A percentile compares a stretch with the other conserved stretches of the same genome.
phyloP scores from a whole-genome alignment of 2,329 filamentous ascomycete species.

The Diaporthe caulivora region DNA sequence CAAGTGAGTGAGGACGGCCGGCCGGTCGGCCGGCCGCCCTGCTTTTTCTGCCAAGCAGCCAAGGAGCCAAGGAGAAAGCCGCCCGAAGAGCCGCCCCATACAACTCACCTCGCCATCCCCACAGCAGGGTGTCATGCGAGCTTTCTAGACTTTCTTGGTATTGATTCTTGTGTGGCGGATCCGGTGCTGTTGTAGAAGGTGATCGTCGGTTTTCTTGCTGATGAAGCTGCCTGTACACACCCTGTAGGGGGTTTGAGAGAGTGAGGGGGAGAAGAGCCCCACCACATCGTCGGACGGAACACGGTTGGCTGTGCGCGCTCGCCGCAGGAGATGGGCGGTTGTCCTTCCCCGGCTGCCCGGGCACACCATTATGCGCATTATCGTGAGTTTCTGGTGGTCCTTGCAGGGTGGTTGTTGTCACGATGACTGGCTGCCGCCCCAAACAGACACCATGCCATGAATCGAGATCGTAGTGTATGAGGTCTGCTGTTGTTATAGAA shows the following conservation, averaged over 20 bases:
- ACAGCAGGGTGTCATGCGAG: slow-evolving; percentile 26
- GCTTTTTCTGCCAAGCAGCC: no score
- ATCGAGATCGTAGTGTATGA: no score
- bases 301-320: slow-evolving; percentile 2
- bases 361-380: slow-evolving; percentile 2
- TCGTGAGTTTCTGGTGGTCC: not conserved
- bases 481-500: no score
- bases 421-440: not conserved
- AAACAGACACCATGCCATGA: not conserved
- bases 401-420: not conserved
- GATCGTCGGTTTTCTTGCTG: slow-evolving; percentile 3
- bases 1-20: no score
- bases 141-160: slow-evolving; percentile 28
- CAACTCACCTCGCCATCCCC: not conserved
- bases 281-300: not conserved
- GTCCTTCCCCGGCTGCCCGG: not conserved
- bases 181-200: not conserved
- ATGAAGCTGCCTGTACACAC: not conserved
- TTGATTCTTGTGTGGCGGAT: slow-evolving; percentile 1
- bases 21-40: no score
- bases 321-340: not conserved
- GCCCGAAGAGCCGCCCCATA: slow-evolving; percentile 8
- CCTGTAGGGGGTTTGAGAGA: not conserved
- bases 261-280: not conserved
- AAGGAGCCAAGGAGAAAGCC: not conserved